Conservation (phyloP, 2,329 filamentous ascomycete species). For the Chaetothyriales sp. region DNA sequence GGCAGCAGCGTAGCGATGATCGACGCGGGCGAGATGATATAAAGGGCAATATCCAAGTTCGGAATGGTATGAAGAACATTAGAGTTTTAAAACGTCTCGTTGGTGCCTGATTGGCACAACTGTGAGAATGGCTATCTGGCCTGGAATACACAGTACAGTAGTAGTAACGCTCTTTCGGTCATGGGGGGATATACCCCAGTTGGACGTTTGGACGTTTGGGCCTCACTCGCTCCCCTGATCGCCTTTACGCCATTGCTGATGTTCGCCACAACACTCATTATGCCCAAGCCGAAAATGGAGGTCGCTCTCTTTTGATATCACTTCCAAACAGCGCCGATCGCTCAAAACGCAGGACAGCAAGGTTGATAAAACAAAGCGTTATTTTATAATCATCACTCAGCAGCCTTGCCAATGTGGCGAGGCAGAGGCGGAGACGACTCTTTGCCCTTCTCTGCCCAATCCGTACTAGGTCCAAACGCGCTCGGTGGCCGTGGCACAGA, state of each 20-base stretch:
- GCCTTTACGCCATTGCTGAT: background rate
- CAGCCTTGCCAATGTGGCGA: background rate
- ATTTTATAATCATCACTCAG: background rate
- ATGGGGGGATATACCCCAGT: too few relatives aligned
- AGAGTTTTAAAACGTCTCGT: too few relatives aligned
- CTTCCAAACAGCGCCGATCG: background rate
- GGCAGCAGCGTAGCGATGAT: too few relatives aligned
- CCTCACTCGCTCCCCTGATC: background rate
- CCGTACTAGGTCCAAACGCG: background rate
- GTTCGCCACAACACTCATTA: background rate
- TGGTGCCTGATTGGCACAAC: too few relatives aligned
- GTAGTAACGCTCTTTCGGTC: too few relatives aligned
- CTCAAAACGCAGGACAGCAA: background rate
- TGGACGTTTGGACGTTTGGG: too few relatives aligned
- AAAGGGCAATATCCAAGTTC: too few relatives aligned
- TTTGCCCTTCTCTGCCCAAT: background rate
- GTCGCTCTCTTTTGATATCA: background rate
- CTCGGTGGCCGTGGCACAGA: slow-evolving; percentile 32
- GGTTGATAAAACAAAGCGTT: background rate
- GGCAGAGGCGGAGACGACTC: background rate
- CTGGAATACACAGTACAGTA: too few relatives aligned
- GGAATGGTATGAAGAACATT: too few relatives aligned
- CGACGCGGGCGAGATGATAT: too few relatives aligned
- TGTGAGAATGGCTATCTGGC: too few relatives aligned
- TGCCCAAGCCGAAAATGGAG: background rate